Base-by-base conservation (phyloP, 2,329 filamentous ascomycete species). In the Clarireedia hainanense region DNA sequence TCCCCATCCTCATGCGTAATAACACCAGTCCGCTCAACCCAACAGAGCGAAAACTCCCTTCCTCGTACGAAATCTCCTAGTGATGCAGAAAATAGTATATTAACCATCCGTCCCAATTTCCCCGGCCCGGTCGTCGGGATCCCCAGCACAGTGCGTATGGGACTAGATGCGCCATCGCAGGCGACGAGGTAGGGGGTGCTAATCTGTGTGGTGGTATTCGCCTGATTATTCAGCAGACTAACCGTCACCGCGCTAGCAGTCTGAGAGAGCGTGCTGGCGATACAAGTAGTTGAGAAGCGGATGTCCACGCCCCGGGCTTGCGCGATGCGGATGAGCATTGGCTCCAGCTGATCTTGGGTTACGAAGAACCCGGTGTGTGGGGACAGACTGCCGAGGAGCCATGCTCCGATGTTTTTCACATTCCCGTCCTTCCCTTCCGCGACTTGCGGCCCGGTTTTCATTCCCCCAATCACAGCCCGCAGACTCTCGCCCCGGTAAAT, bases 301-400 rank as follows among this genome's bases (percentile, higher is more conserved):
- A 72, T 58, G 49, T 74, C 70, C 0, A 63, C 69, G 1, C 70
- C 70, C 7, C 65, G 63, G 46, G 70, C 63, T 6, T 62, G 45
- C 5, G 71, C 73, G 0, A 61, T 57, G 9, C 65, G 57, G 12
- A 69, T 60, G 3, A 76, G 63, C 3, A 75, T 66, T 1, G 70
- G 69, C 47, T 76, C 74, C 7, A 75, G 61, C 24, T 67, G 63
- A 58, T 75, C 73, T 40, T 75, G 73, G 0, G 73, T 67, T 0
- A 69, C 65, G 5, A 66, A 67, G 2, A 67, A 64, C 1, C 69
- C 70, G 1, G 27, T 3, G 36, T 57, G 20, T 58, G 53, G 55
- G 37, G 65, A 61, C 40, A 60, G 17, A 59, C 53, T 20, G n/a
- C 48, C 24, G 52, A 34, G 57, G 65, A 10, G 61, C 70, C 15